These are phyloP conservation scores for Nannizziopsis barbatae DNA, from an alignment of 2,329 filamentous ascomycete genomes.

Conservation along the genomic window DNA sequence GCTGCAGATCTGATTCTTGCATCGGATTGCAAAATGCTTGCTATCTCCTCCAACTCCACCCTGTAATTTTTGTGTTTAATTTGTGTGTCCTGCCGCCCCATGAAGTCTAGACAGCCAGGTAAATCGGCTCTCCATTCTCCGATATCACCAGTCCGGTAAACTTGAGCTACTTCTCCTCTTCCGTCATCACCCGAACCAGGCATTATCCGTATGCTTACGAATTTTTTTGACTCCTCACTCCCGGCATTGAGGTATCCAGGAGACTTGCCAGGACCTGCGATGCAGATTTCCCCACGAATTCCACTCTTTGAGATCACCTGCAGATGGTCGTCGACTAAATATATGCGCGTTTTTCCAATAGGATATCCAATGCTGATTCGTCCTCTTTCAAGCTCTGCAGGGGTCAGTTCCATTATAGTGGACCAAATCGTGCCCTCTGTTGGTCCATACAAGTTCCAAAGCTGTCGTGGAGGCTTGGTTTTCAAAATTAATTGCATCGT, in stretches of 20 bases:
- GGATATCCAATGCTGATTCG: constrained; percentile 7
- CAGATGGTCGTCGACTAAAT: constrained; percentile 14
- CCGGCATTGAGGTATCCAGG: constrained; percentile 53
- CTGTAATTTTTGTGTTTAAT: constrained; percentile 86
- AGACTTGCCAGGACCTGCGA: constrained; percentile 52
- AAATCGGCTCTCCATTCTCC: constrained; percentile 48
- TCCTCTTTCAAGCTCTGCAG: constrained; percentile 12
- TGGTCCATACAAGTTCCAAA: constrained; percentile 21
- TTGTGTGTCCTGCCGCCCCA: constrained; percentile 66
- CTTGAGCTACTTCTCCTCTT: constrained; percentile 51
- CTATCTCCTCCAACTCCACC: constrained; percentile 80
- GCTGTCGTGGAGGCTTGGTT: constrained; percentile 14
- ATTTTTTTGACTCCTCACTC: constrained; percentile 43
- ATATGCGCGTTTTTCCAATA: constrained; percentile 10
- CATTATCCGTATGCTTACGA: constrained; percentile 62
- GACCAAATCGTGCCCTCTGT: constrained; percentile 19
- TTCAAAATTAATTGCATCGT: constrained; percentile 16
- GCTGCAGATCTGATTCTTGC: constrained; percentile 15
- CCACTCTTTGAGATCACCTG: constrained; percentile 10
- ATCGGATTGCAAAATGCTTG: constrained; percentile 44
- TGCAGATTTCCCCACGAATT: constrained; percentile 18
- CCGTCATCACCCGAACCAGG: constrained; percentile 59
- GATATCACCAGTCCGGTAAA: constrained; percentile 74
- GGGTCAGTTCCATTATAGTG: constrained; percentile 14
- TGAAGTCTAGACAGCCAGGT: constrained; percentile 54